Base-by-base conservation (phyloP, 768 basidiomycete genomes). In the Trametes punicea region DNA sequence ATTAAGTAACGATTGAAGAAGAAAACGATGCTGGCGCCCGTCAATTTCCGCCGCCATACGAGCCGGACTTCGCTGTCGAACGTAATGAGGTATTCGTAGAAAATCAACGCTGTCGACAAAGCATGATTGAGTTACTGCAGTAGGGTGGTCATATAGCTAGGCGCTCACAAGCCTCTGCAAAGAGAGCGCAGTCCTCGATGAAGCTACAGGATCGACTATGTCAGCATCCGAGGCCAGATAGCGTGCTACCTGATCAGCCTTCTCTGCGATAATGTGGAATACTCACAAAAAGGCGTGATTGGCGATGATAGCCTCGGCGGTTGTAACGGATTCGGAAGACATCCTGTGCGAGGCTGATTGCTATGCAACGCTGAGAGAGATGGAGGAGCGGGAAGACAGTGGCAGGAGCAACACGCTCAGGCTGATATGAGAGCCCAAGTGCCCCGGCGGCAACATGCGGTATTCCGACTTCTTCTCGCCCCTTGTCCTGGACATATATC, bases 71-170 rank as follows among this genome's bases (percentile, higher is more conserved):
- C 60, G 16, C 39, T 40, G 20, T 33, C 29, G 26, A 61, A 39
- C 5, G 56, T 57, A 29, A 61, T 51, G 39, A 39, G 31, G 36
- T 61, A 51, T 51, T 61, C 60, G 39, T 61, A 41, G 20, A 56
- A 49, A 5, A 61, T 53, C 26, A 56, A 9, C 3, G 46, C 57
- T 58, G 34, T 10, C 2, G 11, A 6, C 23, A 25, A 15, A 31
- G 16, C 30, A 33, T 23, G 21, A 27, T 44, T n/a, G 10, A 13
- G 36, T 16, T 4, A 8, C 36, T 6, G 3, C 21, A 13, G 11
- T 15, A 26, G 15, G 9, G 7, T n/a, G n/a, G n/a, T n/a, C n/a
- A n/a, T n/a, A n/a, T n/a, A n/a, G n/a, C 31, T 31, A 31, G 31
- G 2, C 2, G 23, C 47, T n/a, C 23, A 49, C 47, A 16, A 4